A percentile compares a stretch with the other conserved stretches of the same genome.
Evolutionary conservation across 345 rosid species (phyloP).

Genomic region (Eucalyptus sp.): DNA sequence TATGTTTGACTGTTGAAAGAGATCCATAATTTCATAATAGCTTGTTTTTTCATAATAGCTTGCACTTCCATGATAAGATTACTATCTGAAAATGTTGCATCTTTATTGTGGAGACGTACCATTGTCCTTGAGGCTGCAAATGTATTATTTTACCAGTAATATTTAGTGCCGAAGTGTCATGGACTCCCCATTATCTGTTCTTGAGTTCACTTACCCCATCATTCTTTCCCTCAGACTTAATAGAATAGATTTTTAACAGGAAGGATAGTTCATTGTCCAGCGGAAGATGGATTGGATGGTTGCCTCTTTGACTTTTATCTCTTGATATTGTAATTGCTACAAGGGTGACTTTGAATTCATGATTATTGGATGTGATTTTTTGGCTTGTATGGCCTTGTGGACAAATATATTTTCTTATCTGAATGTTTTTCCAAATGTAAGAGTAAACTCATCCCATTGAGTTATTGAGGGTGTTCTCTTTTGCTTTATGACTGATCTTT

Average conservation of each 20-base stretch:
- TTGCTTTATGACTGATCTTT: not conserved
- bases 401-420: not conserved
- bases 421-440: not conserved
- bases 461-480: not conserved
- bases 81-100: not conserved
- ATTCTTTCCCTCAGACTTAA: not conserved
- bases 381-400: not conserved
- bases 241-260: not conserved
- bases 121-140: not conserved
- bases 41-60: not conserved
- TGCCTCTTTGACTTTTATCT: not conserved
- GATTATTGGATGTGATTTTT: not conserved
- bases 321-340: not conserved
- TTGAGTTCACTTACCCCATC: not conserved
- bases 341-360: not conserved
- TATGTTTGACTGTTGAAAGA: constrained; percentile 7
- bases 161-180: not conserved
- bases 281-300: not conserved
- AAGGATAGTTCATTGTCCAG: not conserved
- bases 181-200: not conserved
- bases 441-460: not conserved
- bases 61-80: not conserved
- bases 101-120: not conserved
- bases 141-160: not conserved
- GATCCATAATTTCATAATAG: not conserved